Percentiles rank a stretch among this genome's conserved stretches.
phyloP scores from a whole-genome alignment of 768 basidiomycete genomes.

The Russula dissimulans region DNA sequence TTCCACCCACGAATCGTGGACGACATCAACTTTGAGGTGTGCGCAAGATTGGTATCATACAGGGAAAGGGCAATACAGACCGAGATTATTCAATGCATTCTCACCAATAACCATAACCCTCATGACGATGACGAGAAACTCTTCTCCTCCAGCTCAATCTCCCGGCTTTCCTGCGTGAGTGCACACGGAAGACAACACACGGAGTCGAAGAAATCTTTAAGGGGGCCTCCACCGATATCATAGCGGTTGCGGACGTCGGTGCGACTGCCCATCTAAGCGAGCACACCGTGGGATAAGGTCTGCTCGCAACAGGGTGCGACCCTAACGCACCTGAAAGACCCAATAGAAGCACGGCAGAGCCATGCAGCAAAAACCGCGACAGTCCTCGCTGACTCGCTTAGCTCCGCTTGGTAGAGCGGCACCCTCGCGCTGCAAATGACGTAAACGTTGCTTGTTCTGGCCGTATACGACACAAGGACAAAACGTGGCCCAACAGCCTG shows the following conservation, averaged over 20 bases:
- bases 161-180: conserved; percentile 39
- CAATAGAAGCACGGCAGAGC: conserved; percentile 29
- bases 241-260: conserved; percentile 35
- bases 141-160: conserved; percentile 40
- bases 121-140: conserved; percentile 19
- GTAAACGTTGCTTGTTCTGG: conserved; percentile 33
- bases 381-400: conserved; percentile 29
- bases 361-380: conserved; percentile 30
- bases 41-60: neutral
- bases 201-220: conserved; percentile 33
- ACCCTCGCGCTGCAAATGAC: conserved; percentile 31
- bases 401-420: conserved; percentile 33
- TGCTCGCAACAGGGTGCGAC: neutral
- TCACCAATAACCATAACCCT: neutral
- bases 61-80: neutral
- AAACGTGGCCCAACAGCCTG: conserved; percentile 32
- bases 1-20: neutral
- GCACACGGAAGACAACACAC: conserved; percentile 40
- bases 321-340: conserved; percentile 32
- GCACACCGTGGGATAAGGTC: conserved; percentile 18
- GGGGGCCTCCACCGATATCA: conserved; percentile 36
- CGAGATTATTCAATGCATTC: neutral
- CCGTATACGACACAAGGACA: conserved; percentile 37
- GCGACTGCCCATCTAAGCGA: conserved; percentile 28
- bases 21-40: neutral